Base-by-base conservation (phyloP, 2,329 filamentous ascomycete species). In the Colletotrichum sp. region DNA sequence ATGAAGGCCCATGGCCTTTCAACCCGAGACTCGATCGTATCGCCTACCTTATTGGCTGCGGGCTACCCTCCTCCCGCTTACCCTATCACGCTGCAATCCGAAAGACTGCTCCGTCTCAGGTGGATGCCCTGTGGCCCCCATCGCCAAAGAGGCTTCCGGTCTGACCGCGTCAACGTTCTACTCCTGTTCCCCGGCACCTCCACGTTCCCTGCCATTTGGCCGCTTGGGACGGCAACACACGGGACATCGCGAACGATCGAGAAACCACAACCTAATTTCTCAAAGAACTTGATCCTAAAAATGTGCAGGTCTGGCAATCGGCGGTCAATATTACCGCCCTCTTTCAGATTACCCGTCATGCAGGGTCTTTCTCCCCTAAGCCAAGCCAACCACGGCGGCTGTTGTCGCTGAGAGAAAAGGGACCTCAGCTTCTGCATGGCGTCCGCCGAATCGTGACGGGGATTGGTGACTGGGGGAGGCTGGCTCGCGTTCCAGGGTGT, bases 401-500 rank as follows among this genome's bases (percentile, higher is more conserved):
- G 26, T 21, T 44, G 52, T 49, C 52, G 15, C 24, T 59, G 52
- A 32, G 26, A 36, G 26, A 36, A 18, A 60, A 60, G 30, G 52
- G 26, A 67, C 36, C 26, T 75, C 59, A 73, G 70, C 64, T 65
- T 24, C 39, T 73, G 44, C 44, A 34, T 55, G 44, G 57, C 44
- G 69, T 30, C 32, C 57, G 24, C 44, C 55, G 49, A 57, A 24
- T 59, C 34, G 18, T 13, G 34, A 44, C 21, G 26, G 71, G 30
- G 55, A 62, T 44, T 34, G 65, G 39, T 32, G 44, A 39, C 39
- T 70, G 71, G 32, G 36, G 36, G 44, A 60, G 62, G 64, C 64
- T 73, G 70, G 44, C 36, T 68, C 73, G 39, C 59, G 21, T 55
- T 60, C 63, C 55, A 72, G 72, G 72, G 55, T 72, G 63, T 71